Evolutionary conservation across 352 stramenopile genomes (phyloP), one percentile per base, ranked within the genome.

Genomic region (Thalassiosira livingstoniorum): DNA sequence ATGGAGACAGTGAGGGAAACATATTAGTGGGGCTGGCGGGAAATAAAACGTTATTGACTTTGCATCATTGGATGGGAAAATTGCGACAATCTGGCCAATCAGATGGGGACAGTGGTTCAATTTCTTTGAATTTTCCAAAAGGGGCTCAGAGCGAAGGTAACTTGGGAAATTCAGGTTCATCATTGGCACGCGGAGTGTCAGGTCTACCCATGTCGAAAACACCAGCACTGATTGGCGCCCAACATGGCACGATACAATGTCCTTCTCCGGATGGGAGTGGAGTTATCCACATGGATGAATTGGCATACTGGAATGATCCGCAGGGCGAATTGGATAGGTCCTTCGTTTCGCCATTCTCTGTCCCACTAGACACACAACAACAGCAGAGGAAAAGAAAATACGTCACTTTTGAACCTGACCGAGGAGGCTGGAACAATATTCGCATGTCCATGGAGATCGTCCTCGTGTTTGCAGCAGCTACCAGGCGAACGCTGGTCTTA

Each of bases 321-420:
- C 78, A 83, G 64, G 78, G 83, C 54, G 65, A 70, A 54, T 65
- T 53, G 5, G 83, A 92, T 66, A 55, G 66, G 35, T 31, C 79
- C 32, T 92, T 90, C 65, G 34, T 75, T 3, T 84, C 66, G 73
- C 87, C 87, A 18, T 92, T 90, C 80, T 61, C 68, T 34, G 47
- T 23, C 5, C 21, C 32, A 61, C 34, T 23, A 32, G 61, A 57
- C 11, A 93, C 63, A 86, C 91, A 64, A 65, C 75, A 45, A 74
- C 2, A 0, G 31, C 32, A 54, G 43, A 27, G 43, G 43, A 39
- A 2, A 21, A 65, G 29, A 34, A 84, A 54, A 76, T 97, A 95
- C 72, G 72, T 97, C 7, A 95, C 92, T 10, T 97, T 97, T 80
- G 93, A 97, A 87, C 88, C 92, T 18, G 94, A 97, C 79, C 51